Evolutionary conservation across 768 basidiomycete species (phyloP).

Genomic region (Lentinula guzmanii): DNA sequence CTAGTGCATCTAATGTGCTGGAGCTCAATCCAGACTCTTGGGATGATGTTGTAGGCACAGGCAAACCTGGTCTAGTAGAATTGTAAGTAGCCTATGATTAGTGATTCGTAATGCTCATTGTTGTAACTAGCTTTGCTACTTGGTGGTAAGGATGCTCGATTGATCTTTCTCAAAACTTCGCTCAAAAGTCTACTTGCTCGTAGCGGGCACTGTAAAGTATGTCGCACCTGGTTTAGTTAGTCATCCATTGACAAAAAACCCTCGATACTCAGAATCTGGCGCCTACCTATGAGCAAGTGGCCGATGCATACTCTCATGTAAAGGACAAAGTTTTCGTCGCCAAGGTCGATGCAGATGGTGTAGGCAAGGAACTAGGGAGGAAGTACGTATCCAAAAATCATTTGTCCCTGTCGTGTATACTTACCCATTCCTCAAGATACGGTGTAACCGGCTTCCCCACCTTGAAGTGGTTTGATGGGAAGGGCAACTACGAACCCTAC

Average conservation of each 20-base stretch:
- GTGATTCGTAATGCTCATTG: constrained; percentile 3
- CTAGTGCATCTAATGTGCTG: constrained; percentile 74
- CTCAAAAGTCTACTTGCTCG: background rate
- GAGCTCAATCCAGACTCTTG: constrained; percentile 76
- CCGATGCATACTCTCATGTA: constrained; percentile 73
- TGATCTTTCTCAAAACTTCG: background rate
- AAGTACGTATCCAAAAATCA: constrained; percentile 77
- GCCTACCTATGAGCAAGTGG: constrained; percentile 83
- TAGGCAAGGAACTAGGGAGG: constrained; percentile 67
- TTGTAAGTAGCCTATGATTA: constrained; percentile 55
- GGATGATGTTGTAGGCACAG: constrained; percentile 67
- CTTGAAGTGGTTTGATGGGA: constrained; percentile 82
- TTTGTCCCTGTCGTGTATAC: constrained; percentile 52
- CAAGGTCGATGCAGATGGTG: constrained; percentile 91
- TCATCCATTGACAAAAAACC: constrained; percentile 1
- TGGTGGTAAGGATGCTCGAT: constrained; percentile 62
- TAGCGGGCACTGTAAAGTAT: constrained; percentile 86
- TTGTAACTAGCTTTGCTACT: constrained; percentile 61
- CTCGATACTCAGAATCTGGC: constrained; percentile 65
- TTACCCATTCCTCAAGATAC: background rate
- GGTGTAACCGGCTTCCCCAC: constrained; percentile 40
- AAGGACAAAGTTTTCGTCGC: constrained; percentile 85
- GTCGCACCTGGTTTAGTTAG: constrained; percentile 7
- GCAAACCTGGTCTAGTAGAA: constrained; percentile 82
- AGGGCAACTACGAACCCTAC: constrained; percentile 64